phyloP scores from a whole-genome alignment of 1,284 basidiomycete genomes.

The Leucoagaricus sp. region DNA sequence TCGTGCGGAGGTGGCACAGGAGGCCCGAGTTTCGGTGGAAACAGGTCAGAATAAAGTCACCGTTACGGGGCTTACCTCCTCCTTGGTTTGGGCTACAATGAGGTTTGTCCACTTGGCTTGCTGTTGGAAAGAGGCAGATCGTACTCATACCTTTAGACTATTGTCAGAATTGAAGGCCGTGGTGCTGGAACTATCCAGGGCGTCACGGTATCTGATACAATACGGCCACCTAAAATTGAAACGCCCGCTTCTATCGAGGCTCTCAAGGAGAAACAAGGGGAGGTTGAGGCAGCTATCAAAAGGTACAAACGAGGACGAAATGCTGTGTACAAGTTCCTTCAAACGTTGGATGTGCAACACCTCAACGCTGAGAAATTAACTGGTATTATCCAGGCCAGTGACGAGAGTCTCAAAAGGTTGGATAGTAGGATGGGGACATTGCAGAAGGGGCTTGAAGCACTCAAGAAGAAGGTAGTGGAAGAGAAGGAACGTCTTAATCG shows the following conservation, averaged over 20 bases:
- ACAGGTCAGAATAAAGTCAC: constrained; percentile 29
- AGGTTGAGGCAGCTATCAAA: constrained; percentile 22
- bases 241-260: constrained; percentile 11
- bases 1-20: constrained; percentile 31
- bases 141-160: no score
- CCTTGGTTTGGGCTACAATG: constrained; percentile 25
- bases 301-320: constrained; percentile 28
- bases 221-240: constrained; percentile 1
- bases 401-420: constrained; percentile 30
- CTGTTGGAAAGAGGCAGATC: no score
- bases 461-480: constrained; percentile 23
- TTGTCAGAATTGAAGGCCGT: constrained; percentile 30
- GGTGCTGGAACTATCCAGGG: constrained; percentile 31
- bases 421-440: constrained; percentile 31
- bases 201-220: constrained; percentile 22
- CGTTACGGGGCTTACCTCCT: constrained; percentile 26
- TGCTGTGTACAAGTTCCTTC: constrained; percentile 32
- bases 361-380: constrained; percentile 30
- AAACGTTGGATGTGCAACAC: constrained; percentile 31
- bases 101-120: no score
- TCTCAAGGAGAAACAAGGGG: constrained; percentile 14
- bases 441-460: constrained; percentile 23
- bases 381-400: constrained; percentile 32
- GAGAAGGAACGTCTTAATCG: constrained; percentile 23
- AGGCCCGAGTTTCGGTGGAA: constrained; percentile 26